phyloP scores from a whole-genome alignment of 169 alveolate genomes.

The Plasmodium gonderi region DNA sequence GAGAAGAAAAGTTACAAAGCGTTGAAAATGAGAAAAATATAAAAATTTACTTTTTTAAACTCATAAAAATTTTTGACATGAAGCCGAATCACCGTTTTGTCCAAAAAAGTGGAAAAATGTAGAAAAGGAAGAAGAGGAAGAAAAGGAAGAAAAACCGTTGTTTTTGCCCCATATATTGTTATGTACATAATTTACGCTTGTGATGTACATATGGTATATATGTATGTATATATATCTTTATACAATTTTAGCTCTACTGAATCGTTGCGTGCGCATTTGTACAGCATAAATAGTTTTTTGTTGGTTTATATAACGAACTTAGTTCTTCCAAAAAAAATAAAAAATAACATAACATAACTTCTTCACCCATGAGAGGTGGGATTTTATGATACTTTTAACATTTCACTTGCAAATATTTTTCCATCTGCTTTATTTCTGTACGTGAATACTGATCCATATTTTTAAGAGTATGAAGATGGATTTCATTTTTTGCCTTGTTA shows the following conservation, averaged over 20 bases:
- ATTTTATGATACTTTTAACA: neutral
- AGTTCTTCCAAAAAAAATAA: too few relatives aligned
- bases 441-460: slow-evolving; percentile 25
- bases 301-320: neutral
- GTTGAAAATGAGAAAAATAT: neutral
- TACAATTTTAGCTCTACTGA: too few relatives aligned
- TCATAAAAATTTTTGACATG: slow-evolving; percentile 73
- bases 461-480: neutral
- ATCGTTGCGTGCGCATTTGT: too few relatives aligned
- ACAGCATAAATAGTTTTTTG: neutral
- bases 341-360: too few relatives aligned
- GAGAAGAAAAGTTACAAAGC: neutral
- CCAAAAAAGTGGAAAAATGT: slow-evolving; percentile 3
- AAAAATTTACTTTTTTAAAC: slow-evolving; percentile 59
- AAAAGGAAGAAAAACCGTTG: neutral
- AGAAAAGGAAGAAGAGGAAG: neutral
- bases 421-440: slow-evolving; percentile 37
- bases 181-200: neutral
- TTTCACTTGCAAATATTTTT: slow-evolving; percentile 13
- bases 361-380: too few relatives aligned
- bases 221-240: too few relatives aligned
- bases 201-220: too few relatives aligned
- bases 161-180: neutral
- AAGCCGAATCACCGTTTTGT: slow-evolving; percentile 72
- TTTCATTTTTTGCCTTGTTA: slow-evolving; percentile 38